These are phyloP conservation scores for Picochlorum sp. DNA, from an alignment of 139 green algal genomes.

Conservation along the genomic window DNA sequence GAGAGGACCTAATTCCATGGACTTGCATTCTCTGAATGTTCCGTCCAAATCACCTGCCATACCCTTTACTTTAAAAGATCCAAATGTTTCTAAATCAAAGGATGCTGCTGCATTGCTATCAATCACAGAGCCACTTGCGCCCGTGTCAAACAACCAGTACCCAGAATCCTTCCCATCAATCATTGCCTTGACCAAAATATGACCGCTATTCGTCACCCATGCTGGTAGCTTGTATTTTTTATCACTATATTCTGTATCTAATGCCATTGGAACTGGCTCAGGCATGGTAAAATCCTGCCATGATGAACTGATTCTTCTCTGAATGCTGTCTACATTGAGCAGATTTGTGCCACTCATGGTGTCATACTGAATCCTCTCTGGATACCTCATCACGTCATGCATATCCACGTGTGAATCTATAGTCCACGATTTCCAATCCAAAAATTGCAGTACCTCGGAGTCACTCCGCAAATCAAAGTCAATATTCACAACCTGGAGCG, in stretches of 20 bases:
- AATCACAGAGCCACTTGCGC: constrained; percentile 34
- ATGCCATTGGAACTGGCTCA: background rate
- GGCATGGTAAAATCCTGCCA: background rate
- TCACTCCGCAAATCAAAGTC: constrained; percentile 2
- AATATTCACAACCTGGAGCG: background rate
- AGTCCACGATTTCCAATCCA: background rate
- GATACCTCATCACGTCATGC: background rate
- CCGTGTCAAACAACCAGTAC: constrained; percentile 36
- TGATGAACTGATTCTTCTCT: no score
- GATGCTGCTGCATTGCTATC: constrained; percentile 18
- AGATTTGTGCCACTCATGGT: background rate
- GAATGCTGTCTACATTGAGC: background rate
- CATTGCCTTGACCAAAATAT: constrained; percentile 27
- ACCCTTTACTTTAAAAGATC: constrained; percentile 24
- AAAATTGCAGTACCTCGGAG: background rate
- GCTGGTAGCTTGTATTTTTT: constrained; percentile 5
- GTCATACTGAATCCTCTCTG: background rate
- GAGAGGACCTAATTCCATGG: constrained; percentile 23
- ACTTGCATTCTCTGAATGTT: constrained; percentile 14
- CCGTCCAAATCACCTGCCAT: constrained; percentile 23
- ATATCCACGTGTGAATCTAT: background rate
- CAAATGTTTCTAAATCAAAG: constrained; percentile 27
- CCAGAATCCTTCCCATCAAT: constrained; percentile 25
- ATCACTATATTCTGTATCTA: background rate
- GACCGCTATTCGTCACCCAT: constrained; percentile 31